Base-by-base conservation (phyloP, 2,329 filamentous ascomycete species). In the Cyclaneusma minus region DNA sequence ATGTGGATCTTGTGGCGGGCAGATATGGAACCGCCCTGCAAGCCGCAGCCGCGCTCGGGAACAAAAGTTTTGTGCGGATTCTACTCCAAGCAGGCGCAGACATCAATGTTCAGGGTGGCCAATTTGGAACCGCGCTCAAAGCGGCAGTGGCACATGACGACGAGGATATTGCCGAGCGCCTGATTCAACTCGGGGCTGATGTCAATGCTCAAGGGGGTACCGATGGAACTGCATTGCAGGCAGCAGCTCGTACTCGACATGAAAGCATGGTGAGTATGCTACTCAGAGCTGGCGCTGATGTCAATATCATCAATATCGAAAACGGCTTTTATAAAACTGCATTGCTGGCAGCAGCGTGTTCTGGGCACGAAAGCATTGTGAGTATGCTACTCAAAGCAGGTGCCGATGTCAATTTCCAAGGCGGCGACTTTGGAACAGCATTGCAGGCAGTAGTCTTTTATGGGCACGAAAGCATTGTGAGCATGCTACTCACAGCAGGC, bases 351-450 rank as follows among this genome's bases (percentile, higher is more conserved):
- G 34, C 30, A 24, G 34, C 27, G 15, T 17, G n/a, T n/a, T n/a
- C n/a, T n/a, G 40, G 40, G 6, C 32, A 43, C 15, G 24, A 44
- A 19, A 30, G 39, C 6, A 34, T 52, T 11, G 36, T 50, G 7
- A 23, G 40, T 16, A 22, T 44, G 2, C 40, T 56, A 2, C 25
- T 51, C n/a, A 28, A 34, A n/a, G 30, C 26, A 4, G 42, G 40
- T n/a, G 43, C 39, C 11, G 34, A 48, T 21, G 37, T 47, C 9
- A 36, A 44, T 16, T 25, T 25, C 7, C 12, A 26, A 7, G 37
- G 45, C 16, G 35, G 36, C 5, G 6, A 29, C 12, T 35, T 35
- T 27, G 40, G 32, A 6, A 36, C 23, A 13, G 36, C 39, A n/a
- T 28, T 47, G 8, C 34, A 41, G 13, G 32, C 31, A 7, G 38